Evolutionary conservation across 2,329 filamentous ascomycete species (phyloP).

Genomic region (Berkeleyomyces rouxiae): DNA sequence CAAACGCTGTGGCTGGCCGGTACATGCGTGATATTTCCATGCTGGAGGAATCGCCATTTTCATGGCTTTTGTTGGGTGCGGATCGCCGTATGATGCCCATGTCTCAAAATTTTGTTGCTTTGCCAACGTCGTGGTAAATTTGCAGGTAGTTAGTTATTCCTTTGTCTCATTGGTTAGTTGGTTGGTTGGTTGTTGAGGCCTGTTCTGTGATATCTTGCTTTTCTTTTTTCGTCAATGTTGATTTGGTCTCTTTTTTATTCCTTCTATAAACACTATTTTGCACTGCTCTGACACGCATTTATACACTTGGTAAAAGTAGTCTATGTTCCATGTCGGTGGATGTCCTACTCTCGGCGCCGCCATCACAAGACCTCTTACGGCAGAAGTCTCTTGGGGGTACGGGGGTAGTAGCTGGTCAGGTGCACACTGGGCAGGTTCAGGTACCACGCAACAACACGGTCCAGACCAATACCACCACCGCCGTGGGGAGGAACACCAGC

Average conservation of each 20-base stretch:
- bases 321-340: not conserved
- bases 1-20: not conserved
- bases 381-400: constrained; percentile 41
- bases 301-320: not conserved
- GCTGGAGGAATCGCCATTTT: not conserved
- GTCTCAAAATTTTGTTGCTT: not conserved
- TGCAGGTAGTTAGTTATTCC: too few relatives aligned
- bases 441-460: constrained; percentile 62
- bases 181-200: not conserved
- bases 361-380: constrained; percentile 23
- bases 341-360: not conserved
- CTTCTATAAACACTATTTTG: not conserved
- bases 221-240: not conserved
- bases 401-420: constrained; percentile 39
- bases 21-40: not conserved
- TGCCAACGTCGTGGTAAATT: not conserved
- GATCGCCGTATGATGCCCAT: not conserved
- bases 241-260: not conserved
- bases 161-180: not conserved
- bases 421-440: constrained; percentile 42
- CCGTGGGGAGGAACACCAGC: constrained; percentile 82
- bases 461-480: constrained; percentile 76
- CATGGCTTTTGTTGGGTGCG: not conserved
- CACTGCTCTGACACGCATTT: not conserved
- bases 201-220: not conserved